A percentile compares a stretch with the other conserved stretches of the same genome.
Conservation (phyloP, 805 yeast species). For the Kuraishia cidri region DNA sequence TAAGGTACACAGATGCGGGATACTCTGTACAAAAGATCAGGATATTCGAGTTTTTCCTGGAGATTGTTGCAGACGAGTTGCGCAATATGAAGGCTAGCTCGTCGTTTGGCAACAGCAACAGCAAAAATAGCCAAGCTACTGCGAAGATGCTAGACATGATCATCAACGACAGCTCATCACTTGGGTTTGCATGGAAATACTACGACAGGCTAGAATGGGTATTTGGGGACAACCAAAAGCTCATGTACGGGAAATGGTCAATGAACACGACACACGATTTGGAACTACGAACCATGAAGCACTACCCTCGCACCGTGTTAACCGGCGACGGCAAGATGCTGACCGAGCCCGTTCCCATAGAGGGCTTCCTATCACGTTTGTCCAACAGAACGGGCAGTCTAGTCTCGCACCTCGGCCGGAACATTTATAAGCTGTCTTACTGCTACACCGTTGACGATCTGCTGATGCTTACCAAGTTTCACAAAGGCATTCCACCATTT, state of each 20-base stretch:
- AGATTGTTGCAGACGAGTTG: no score
- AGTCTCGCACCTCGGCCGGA: slow-evolving; percentile 15
- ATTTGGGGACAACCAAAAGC: slow-evolving; percentile 30
- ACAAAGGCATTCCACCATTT: slow-evolving; percentile 54
- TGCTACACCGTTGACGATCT: slow-evolving; percentile 54
- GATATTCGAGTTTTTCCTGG: no score
- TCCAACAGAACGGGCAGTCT: slow-evolving; percentile 39
- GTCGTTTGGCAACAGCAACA: no score
- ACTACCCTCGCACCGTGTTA: slow-evolving; percentile 23
- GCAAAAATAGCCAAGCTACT: no score
- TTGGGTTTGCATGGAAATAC: slow-evolving; percentile 52
- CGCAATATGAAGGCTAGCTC: no score
- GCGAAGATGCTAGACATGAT: no score
- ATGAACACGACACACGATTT: slow-evolving; percentile 37
- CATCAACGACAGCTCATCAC: no score
- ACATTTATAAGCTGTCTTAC: slow-evolving; percentile 49
- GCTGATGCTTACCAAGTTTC: slow-evolving; percentile 47
- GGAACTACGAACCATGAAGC: slow-evolving; percentile 47
- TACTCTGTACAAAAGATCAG: no score
- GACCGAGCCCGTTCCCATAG: slow-evolving; percentile 65
- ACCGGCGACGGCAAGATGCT: slow-evolving; percentile 11
- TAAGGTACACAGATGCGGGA: no score
- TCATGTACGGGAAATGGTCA: slow-evolving; percentile 33
- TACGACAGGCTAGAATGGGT: slow-evolving; percentile 76
- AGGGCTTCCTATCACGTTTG: slow-evolving; percentile 66